These are phyloP conservation scores for Bacidia rubella DNA, from an alignment of 495 filamentous ascomycete genomes.

Conservation along the genomic window DNA sequence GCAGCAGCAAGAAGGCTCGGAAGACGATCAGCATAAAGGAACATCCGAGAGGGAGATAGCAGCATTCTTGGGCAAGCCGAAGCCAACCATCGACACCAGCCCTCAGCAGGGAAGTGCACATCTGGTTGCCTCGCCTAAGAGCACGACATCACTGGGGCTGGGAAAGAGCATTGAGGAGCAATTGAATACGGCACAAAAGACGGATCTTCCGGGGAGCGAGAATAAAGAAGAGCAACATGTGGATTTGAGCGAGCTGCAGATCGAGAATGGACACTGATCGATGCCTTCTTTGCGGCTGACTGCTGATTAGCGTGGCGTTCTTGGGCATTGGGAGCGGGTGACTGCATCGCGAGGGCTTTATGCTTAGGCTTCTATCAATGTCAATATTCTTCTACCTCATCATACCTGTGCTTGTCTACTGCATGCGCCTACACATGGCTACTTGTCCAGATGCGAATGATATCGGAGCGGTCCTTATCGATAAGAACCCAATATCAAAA, in stretches of 20 bases:
- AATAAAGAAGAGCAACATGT: background rate
- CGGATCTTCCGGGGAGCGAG: background rate
- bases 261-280: slow-evolving; percentile 2
- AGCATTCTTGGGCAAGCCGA: slow-evolving; percentile 10
- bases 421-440: background rate
- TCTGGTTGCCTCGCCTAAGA: slow-evolving; percentile 2
- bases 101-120: background rate
- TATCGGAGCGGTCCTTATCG: background rate
- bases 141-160: slow-evolving; percentile 13
- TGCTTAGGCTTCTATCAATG: no score
- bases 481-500: background rate
- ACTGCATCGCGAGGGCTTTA: no score
- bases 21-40: slow-evolving; percentile 2
- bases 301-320: background rate
- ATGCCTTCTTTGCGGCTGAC: background rate
- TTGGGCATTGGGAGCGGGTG: background rate
- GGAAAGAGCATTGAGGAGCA: slow-evolving; percentile 15
- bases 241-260: slow-evolving; percentile 3
- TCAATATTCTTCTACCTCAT: no score
- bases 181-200: slow-evolving; percentile 3
- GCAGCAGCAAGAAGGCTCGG: background rate
- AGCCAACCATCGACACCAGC: background rate
- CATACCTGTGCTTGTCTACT: background rate
- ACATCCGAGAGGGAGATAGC: slow-evolving; percentile 17
- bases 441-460: no score